Conservation (phyloP, 495 filamentous ascomycete species). For the Penicillium paradoxum region DNA sequence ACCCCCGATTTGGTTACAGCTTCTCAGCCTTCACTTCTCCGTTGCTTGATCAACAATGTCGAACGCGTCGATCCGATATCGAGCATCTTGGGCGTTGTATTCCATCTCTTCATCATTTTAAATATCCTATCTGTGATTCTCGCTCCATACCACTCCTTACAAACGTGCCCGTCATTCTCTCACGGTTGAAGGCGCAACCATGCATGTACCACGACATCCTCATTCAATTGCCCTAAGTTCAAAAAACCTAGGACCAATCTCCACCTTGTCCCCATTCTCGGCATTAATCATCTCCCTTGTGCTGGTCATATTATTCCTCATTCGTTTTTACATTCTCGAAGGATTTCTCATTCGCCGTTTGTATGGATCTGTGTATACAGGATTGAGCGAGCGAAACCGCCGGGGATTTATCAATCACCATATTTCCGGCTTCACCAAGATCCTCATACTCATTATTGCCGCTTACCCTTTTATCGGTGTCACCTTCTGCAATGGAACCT, state of each 20-base stretch:
- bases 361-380: constrained; percentile 35
- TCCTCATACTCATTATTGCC: constrained; percentile 38
- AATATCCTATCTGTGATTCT: no score
- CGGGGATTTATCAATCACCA: constrained; percentile 50
- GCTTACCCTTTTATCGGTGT: constrained; percentile 44
- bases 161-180: no score
- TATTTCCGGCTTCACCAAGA: constrained; percentile 42
- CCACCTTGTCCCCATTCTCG: constrained; percentile 37
- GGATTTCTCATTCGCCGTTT: constrained; percentile 32
- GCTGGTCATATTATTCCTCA: constrained; percentile 37
- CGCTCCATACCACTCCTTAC: no score
- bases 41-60: no score
- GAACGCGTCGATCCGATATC: no score
- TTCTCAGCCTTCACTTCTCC: no score
- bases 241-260: constrained; percentile 27
- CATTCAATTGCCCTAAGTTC: not conserved
- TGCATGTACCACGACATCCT: not conserved
- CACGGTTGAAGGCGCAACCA: not conserved
- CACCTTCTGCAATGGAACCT: constrained; percentile 26
- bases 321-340: constrained; percentile 43
- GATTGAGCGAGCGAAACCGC: constrained; percentile 33
- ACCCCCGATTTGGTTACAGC: no score
- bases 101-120: no score
- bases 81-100: no score
- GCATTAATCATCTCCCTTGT: constrained; percentile 42